phyloP scores from a whole-genome alignment of 2,329 filamentous ascomycete species.

The Hirsutella rhossiliensis region DNA sequence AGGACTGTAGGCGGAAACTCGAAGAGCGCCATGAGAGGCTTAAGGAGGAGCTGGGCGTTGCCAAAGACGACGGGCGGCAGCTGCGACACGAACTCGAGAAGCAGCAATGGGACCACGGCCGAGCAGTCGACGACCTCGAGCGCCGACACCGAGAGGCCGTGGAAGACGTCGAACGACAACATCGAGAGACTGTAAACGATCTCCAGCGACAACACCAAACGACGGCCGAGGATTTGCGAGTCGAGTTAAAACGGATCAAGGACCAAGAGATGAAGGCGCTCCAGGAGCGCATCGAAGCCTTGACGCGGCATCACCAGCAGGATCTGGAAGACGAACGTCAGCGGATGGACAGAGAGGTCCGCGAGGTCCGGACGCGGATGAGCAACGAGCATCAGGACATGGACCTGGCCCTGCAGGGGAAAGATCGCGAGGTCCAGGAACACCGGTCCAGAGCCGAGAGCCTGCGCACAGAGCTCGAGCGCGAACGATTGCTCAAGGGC shows the following conservation, averaged over 20 bases:
- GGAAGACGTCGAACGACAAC: constrained; percentile 30
- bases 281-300: constrained; percentile 52
- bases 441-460: constrained; percentile 30
- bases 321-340: constrained; percentile 55
- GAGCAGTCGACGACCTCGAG: constrained; percentile 42
- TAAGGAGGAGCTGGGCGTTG: constrained; percentile 48
- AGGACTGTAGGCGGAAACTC: constrained; percentile 33
- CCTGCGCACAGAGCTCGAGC: constrained; percentile 38
- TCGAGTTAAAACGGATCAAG: constrained; percentile 32
- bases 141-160: constrained; percentile 21
- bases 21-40: constrained; percentile 36
- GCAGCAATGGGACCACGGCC: constrained; percentile 21
- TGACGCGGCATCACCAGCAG: constrained; percentile 49
- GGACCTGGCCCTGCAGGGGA: constrained; percentile 32
- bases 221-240: constrained; percentile 23
- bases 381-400: constrained; percentile 40
- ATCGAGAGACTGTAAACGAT: constrained; percentile 22
- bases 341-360: constrained; percentile 47
- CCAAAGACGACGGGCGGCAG: constrained; percentile 22
- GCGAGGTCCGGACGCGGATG: constrained; percentile 46
- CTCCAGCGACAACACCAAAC: constrained; percentile 20
- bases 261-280: constrained; percentile 43
- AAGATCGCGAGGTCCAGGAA: constrained; percentile 42
- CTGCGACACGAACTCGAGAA: constrained; percentile 23
- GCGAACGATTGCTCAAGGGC: constrained; percentile 52